These are phyloP conservation scores for Didymellaceae sp. DNA, from an alignment of 2,329 filamentous ascomycete genomes.

Conservation along the genomic window DNA sequence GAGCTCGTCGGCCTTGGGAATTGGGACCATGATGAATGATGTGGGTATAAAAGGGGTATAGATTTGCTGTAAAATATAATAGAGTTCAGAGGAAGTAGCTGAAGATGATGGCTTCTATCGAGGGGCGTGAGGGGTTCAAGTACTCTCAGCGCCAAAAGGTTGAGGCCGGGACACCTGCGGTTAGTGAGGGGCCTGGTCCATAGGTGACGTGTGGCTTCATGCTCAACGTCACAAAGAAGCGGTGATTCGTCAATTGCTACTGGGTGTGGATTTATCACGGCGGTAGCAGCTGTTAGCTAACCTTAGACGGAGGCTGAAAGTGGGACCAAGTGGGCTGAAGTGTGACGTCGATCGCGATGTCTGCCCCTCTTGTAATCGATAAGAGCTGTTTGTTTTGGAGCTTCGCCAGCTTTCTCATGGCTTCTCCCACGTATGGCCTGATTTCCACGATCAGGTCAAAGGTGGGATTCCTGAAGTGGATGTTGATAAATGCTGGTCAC, in stretches of 20 bases:
- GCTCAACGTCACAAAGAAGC: constrained; percentile 15
- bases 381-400: constrained; percentile 15
- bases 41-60: constrained; percentile 12
- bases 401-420: constrained; percentile 9
- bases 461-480: neutral
- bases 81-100: constrained; percentile 22
- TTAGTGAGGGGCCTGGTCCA: constrained; percentile 32
- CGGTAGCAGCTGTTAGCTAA: constrained; percentile 25
- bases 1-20: constrained; percentile 65
- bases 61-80: constrained; percentile 18
- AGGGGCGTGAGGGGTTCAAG: constrained; percentile 44
- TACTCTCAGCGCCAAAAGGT: constrained; percentile 33
- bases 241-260: constrained; percentile 25
- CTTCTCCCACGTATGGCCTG: constrained; percentile 12
- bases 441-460: neutral
- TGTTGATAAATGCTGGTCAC: neutral
- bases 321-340: constrained; percentile 24
- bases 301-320: constrained; percentile 25
- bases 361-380: constrained; percentile 17
- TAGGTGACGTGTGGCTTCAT: constrained; percentile 37
- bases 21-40: constrained; percentile 59
- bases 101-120: constrained; percentile 16
- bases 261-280: constrained; percentile 30
- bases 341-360: constrained; percentile 21
- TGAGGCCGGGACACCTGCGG: constrained; percentile 22